These are phyloP conservation scores for Byssochlamys sp. DNA, from an alignment of 2,329 filamentous ascomycete species.

Conservation along the genomic window DNA sequence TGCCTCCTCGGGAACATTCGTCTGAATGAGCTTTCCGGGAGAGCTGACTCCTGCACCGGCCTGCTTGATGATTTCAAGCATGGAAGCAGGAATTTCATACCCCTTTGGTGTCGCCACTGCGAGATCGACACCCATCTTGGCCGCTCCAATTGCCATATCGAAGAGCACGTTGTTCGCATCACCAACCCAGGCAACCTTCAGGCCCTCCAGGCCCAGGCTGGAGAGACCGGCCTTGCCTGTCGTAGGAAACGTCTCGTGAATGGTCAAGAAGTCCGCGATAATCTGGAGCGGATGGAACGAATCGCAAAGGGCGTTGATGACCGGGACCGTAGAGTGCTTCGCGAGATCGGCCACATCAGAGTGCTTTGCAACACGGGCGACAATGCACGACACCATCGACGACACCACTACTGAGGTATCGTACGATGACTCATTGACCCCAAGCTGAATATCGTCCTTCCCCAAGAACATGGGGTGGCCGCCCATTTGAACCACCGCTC, in stretches of 20 bases:
- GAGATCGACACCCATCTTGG: slow-evolving; percentile 79
- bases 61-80: slow-evolving; percentile 62
- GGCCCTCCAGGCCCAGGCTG: slow-evolving; percentile 61
- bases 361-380: slow-evolving; percentile 68
- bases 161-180: slow-evolving; percentile 96
- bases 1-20: slow-evolving; percentile 70
- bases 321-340: slow-evolving; percentile 63
- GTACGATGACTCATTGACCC: slow-evolving; percentile 85
- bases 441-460: slow-evolving; percentile 90
- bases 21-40: slow-evolving; percentile 63
- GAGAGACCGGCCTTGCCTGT: slow-evolving; percentile 24
- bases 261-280: slow-evolving; percentile 86
- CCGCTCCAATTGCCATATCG: slow-evolving; percentile 76
- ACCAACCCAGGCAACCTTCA: slow-evolving; percentile 92
- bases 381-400: slow-evolving; percentile 79
- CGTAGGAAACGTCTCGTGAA: slow-evolving; percentile 65
- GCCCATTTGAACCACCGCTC: slow-evolving; percentile 75
- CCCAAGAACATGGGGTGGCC: slow-evolving; percentile 94
- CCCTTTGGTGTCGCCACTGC: slow-evolving; percentile 76
- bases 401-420: slow-evolving; percentile 88
- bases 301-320: slow-evolving; percentile 81
- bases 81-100: slow-evolving; percentile 68
- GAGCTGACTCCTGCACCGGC: slow-evolving; percentile 49
- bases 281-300: slow-evolving; percentile 89
- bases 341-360: slow-evolving; percentile 64